Base-by-base conservation (phyloP, 768 basidiomycete genomes). In the Termitomyces sp. region DNA sequence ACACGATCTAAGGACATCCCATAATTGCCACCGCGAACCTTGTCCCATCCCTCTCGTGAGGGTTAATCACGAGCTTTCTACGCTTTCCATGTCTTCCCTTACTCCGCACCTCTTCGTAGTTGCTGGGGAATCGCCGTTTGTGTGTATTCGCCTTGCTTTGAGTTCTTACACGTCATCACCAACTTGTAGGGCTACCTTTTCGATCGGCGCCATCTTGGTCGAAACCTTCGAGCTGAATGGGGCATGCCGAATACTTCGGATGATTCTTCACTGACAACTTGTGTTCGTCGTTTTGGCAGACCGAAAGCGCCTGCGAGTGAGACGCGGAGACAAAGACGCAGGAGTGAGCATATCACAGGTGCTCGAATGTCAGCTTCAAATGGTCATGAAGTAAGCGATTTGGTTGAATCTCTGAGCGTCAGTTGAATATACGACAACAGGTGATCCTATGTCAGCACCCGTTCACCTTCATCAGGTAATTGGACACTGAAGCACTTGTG, bases 101-200 rank as follows among this genome's bases (percentile, higher is more conserved):
- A 85, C 88, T 0, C 91, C 92, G 0, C 88, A 90, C 64, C 86
- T 91, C 55, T 85, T 94, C 59, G 85, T 94, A 19, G 91, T 94
- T 34, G 91, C 89, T 3, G 93, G 93, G 34, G 83, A 88, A 60
- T 84, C 88, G 0, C 82, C 85, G 43, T 87, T 82, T 66, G 92
- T 92, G 63, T 61, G 86, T 78, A 30, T 45, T 8, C 19, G 17
- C 42, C 30, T 32, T 56, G 8, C 17, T 49, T 14, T 21, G 23
- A 21, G 21, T 30, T 30, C 19, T 21, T n/a, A 16, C 51, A 14
- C 45, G 39, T 56, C 28, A 59, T 50, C 6, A 32, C 55, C 32
- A 60, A 11, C 48, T 16, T 32, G n/a, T 66, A 91, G 87, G 90
- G 85, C 1, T 90, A 84, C 67, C 78, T 96, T 2, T 94, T 89